Evolutionary conservation across 169 alveolate genomes (phyloP).

Genomic region (Besnoitia besnoiti): DNA sequence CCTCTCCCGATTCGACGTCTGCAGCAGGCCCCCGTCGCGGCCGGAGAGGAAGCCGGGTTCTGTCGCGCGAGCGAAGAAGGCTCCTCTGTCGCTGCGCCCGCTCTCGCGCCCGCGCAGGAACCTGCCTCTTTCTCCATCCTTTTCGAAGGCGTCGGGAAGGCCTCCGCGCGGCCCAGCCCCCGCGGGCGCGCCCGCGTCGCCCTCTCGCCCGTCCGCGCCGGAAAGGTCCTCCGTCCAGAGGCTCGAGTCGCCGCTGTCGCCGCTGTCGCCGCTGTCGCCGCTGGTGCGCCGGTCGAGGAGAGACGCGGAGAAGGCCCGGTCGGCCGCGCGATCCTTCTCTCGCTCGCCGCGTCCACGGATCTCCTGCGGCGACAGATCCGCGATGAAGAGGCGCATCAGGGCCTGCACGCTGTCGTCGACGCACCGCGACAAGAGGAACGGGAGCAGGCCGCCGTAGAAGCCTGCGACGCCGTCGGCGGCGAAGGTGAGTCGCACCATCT

Average conservation of each 20-base stretch:
- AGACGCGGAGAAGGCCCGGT: background rate
- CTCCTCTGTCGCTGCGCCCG: no score
- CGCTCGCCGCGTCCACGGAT: background rate
- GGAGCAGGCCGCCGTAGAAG: constrained; percentile 9
- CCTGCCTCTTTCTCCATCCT: no score
- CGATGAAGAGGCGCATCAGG: background rate
- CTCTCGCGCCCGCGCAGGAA: no score
- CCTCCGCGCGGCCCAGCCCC: no score
- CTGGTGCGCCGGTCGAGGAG: background rate
- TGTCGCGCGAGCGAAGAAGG: no score
- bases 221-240: background rate
- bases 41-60: no score
- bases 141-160: no score
- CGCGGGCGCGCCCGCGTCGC: background rate
- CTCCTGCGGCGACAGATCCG: background rate
- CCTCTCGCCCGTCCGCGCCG: background rate
- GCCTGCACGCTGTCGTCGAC: constrained; percentile 31
- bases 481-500: constrained; percentile 23
- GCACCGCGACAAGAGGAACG: constrained; percentile 34
- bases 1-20: no score
- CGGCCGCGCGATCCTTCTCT: background rate
- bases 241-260: background rate
- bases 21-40: no score
- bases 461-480: constrained; percentile 38
- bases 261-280: background rate